Percentiles rank a stretch among this genome's conserved stretches.
These are phyloP conservation scores for Carex sylvatica DNA, from an alignment of 202 grass and related monocot species.

Conservation along the genomic window DNA sequence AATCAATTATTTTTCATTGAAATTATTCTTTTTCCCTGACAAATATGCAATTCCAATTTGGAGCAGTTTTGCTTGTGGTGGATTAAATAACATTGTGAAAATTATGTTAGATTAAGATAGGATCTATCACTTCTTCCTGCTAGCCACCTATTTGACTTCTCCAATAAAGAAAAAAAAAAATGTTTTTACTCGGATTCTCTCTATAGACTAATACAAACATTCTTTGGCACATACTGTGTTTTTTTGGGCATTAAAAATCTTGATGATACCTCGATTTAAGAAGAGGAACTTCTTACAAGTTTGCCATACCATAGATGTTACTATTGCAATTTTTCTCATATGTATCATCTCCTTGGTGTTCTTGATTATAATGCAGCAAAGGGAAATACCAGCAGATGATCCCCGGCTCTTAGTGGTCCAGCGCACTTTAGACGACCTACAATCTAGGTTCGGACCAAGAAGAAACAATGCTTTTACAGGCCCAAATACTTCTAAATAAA, in stretches of 20 bases:
- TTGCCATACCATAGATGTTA: neutral
- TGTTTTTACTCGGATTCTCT: neutral
- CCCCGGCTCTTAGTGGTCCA: constrained; percentile 55
- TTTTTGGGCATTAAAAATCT: neutral
- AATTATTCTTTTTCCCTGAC: neutral
- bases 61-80: neutral
- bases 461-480: constrained; percentile 36
- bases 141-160: neutral
- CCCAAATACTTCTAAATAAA: constrained; percentile 20
- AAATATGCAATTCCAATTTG: neutral
- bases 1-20: neutral
- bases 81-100: neutral
- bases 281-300: neutral
- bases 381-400: constrained; percentile 86
- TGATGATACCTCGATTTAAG: neutral
- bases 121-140: neutral
- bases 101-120: neutral
- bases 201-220: neutral
- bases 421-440: constrained; percentile 52
- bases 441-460: constrained; percentile 45
- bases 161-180: neutral
- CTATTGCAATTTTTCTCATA: neutral
- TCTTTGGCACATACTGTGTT: neutral
- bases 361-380: constrained; percentile 44
- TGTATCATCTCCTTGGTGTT: neutral